These are phyloP conservation scores for Podosphaera fusca DNA, from an alignment of 2,329 filamentous ascomycete species.

Conservation along the genomic window DNA sequence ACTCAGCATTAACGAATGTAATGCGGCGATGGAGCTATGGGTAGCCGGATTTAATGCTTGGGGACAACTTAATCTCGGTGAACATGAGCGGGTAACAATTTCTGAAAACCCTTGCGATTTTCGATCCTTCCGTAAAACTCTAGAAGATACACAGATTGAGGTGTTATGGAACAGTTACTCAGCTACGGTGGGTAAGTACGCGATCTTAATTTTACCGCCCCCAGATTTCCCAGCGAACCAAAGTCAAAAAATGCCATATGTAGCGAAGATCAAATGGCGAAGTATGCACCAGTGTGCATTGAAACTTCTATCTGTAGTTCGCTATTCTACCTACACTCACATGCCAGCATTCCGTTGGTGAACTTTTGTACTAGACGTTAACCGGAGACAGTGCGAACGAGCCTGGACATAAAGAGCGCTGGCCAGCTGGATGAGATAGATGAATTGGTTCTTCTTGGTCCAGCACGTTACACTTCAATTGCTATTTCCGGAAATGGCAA, in stretches of 20 bases:
- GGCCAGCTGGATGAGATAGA: constrained; percentile 13
- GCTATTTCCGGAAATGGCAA: constrained; percentile 18
- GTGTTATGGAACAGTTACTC: constrained; percentile 18
- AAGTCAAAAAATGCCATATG: too few relatives aligned
- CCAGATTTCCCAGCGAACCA: too few relatives aligned
- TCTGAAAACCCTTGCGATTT: constrained; percentile 19
- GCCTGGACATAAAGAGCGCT: constrained; percentile 3
- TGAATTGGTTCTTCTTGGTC: constrained; percentile 7
- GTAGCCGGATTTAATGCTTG: constrained; percentile 35
- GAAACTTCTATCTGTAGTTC: too few relatives aligned
- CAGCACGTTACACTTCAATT: constrained; percentile 10
- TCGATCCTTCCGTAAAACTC: constrained; percentile 20
- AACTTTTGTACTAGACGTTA: too few relatives aligned
- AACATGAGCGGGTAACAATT: not conserved
- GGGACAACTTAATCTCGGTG: constrained; percentile 22
- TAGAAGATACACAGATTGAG: constrained; percentile 18
- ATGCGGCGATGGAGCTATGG: constrained; percentile 24
- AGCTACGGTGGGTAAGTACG: constrained; percentile 24
- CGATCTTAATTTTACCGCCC: too few relatives aligned
- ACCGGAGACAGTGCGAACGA: too few relatives aligned
- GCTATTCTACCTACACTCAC: too few relatives aligned
- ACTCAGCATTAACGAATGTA: not conserved
- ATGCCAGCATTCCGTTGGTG: too few relatives aligned
- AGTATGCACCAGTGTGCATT: too few relatives aligned
- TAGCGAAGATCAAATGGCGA: too few relatives aligned